Base-by-base conservation (phyloP, 2,329 filamentous ascomycete genomes). In the Botryotinia globosa region DNA sequence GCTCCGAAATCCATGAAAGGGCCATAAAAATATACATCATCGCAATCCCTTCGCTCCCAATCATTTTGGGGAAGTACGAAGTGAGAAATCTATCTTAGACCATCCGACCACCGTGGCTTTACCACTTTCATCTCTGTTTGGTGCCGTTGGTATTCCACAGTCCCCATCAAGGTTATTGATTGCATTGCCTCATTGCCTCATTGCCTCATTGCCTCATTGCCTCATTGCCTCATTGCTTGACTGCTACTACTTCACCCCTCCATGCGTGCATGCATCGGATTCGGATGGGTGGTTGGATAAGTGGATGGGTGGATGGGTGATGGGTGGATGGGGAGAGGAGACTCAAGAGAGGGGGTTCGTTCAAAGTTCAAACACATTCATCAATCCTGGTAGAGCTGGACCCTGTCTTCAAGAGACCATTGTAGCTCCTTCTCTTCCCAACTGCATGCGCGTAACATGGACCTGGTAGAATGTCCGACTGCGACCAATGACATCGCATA, bases 171-270 rank as follows among this genome's bases (percentile, higher is more conserved):
- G 64, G 45, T 39, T 66, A 51, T 51, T 6, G 25, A 51, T n/a
- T 51, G 34, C 32, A 14, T 45, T 45, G 45, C 45, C n/a, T 48
- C 32, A 22, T 45, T 45, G 45, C 45, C n/a, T n/a, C n/a, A n/a
- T n/a, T n/a, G n/a, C n/a, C n/a, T n/a, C n/a, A n/a, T n/a, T n/a
- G n/a, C n/a, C n/a, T n/a, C n/a, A n/a, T n/a, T n/a, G n/a, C n/a
- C n/a, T n/a, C 32, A 14, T 45, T 45, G 45, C 45, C n/a, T 48
- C 32, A 22, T 45, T 45, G 45, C 45, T 37, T 48, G n/a, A 34
- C 20, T 37, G 18, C 58, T 65, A 22, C 62, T 66, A 32, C 62
- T 66, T 54, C 25, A 54, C 45, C 64, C 64, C 45, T 66, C 64
- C 14, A 66, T 66, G 64, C 25, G 37, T 54, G 64, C 34, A 51